Evolutionary conservation across 2,329 filamentous ascomycete genomes (phyloP).

Genomic region (Exophiala oligosperma): DNA sequence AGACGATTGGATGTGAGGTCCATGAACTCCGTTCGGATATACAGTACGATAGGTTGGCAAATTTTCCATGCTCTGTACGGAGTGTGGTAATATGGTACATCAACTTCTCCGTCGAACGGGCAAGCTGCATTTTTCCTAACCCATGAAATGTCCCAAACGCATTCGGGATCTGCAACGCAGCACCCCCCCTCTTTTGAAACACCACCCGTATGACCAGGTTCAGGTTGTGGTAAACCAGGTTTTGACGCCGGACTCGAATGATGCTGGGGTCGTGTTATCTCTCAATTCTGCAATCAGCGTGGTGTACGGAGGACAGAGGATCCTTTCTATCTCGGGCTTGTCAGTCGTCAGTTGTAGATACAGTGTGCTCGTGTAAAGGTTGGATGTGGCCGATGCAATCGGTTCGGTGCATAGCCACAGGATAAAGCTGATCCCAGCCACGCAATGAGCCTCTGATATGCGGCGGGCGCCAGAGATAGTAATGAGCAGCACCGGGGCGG

Average conservation of each 20-base stretch:
- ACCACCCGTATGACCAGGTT: slow-evolving; percentile 11
- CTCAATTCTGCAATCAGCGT: too few species aligned
- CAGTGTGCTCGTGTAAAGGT: not conserved
- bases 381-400: not conserved
- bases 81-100: not conserved
- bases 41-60: too few species aligned
- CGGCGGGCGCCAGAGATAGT: slow-evolving; percentile 21
- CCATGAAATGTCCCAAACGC: slow-evolving; percentile 15
- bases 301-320: too few species aligned
- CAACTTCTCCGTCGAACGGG: not conserved
- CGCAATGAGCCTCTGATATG: slow-evolving; percentile 2
- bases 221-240: not conserved
- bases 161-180: slow-evolving; percentile 16
- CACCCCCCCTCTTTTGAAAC: slow-evolving; percentile 15
- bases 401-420: slow-evolving; percentile 22
- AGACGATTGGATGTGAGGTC: too few species aligned
- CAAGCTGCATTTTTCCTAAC: slow-evolving; percentile 7
- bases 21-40: too few species aligned
- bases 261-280: not conserved
- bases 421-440: slow-evolving; percentile 9
- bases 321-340: too few species aligned
- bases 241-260: not conserved
- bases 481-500: slow-evolving; percentile 18
- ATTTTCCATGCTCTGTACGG: not conserved
- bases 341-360: too few species aligned